These are phyloP conservation scores for Funneliformis geosporum DNA, from an alignment of 192 early-diverging fungal species.

Conservation along the genomic window DNA sequence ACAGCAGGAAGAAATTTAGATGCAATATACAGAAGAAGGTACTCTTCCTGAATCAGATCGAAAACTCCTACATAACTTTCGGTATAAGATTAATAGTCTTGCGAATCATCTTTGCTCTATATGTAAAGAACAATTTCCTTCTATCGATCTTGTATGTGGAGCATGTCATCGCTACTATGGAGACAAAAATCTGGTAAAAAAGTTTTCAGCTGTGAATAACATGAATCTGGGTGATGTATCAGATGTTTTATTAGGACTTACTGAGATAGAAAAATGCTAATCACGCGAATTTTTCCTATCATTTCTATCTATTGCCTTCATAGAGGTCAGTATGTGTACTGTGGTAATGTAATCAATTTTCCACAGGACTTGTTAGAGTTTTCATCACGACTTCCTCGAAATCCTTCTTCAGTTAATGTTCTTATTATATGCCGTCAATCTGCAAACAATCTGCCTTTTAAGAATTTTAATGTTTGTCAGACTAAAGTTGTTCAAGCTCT, in stretches of 20 bases:
- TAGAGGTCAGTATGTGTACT: background rate
- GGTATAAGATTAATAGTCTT: too few relatives aligned
- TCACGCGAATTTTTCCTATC: background rate
- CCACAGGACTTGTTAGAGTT: background rate
- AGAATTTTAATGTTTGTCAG: too few relatives aligned
- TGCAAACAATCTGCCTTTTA: background rate
- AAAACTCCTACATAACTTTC: too few relatives aligned
- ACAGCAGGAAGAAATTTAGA: too few relatives aligned
- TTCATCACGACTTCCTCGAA: background rate
- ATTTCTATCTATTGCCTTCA: background rate
- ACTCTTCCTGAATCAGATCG: too few relatives aligned
- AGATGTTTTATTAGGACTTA: background rate
- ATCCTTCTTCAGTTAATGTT: background rate
- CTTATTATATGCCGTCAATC: background rate
- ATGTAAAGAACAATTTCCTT: background rate
- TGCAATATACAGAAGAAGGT: too few relatives aligned
- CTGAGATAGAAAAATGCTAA: background rate
- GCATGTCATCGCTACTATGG: background rate
- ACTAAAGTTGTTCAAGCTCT: background rate
- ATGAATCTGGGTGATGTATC: background rate
- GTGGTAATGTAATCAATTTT: constrained; percentile 7
- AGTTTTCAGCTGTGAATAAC: background rate
- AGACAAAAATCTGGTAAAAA: background rate
- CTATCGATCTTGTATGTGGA: background rate
- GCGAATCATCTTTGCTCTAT: background rate